Evolutionary conservation across 495 filamentous ascomycete species (phyloP).

Genomic region (Lepidopterella palustris): DNA sequence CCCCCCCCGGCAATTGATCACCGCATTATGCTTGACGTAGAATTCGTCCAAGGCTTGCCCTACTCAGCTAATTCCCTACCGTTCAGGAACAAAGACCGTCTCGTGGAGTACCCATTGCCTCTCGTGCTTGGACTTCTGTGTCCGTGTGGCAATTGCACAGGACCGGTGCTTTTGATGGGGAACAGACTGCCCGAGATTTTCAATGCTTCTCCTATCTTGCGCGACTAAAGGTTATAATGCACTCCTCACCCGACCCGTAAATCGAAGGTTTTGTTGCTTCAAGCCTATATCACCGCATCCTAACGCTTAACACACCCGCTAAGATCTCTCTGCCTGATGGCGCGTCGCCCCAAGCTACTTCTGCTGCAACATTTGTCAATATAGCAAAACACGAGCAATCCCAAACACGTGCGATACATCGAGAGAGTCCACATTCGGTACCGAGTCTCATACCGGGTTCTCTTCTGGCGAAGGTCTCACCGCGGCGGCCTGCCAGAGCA

Average conservation of each 20-base stretch:
- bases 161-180: constrained; percentile 25
- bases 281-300: constrained; percentile 28
- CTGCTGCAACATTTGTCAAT: constrained; percentile 34
- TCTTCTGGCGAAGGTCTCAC: constrained; percentile 34
- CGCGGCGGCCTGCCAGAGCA: constrained; percentile 59
- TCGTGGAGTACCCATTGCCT: constrained; percentile 28
- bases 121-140: constrained; percentile 27
- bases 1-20: constrained; percentile 31
- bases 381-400: constrained; percentile 31
- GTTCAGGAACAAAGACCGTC: constrained; percentile 35
- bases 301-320: constrained; percentile 23
- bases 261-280: constrained; percentile 26
- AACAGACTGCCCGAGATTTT: constrained; percentile 24
- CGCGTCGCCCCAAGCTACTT: constrained; percentile 27
- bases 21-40: constrained; percentile 37
- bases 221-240: constrained; percentile 31
- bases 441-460: constrained; percentile 27
- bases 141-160: constrained; percentile 35
- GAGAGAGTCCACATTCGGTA: constrained; percentile 16
- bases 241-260: constrained; percentile 22
- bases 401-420: constrained; percentile 34
- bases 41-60: constrained; percentile 34
- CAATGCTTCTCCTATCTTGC: constrained; percentile 31
- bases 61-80: constrained; percentile 31
- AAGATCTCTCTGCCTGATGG: constrained; percentile 27